Conservation (phyloP, 2,329 filamentous ascomycete genomes). For the Diaporthe humulicola region DNA sequence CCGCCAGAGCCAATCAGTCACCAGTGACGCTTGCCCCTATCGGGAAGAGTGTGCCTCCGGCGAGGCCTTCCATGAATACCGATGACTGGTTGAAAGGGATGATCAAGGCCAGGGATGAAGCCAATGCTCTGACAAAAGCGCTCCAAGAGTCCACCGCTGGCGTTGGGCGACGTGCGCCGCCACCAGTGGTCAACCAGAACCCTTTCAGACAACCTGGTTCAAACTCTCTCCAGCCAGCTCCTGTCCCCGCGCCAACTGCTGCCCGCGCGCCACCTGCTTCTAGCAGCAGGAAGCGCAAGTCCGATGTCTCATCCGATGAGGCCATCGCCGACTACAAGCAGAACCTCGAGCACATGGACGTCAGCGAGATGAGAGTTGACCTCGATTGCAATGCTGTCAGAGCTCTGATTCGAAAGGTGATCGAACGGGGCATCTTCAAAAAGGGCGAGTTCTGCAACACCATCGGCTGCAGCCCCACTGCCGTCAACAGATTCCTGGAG, state of each 20-base stretch:
- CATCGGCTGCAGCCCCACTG: conserved; percentile 55
- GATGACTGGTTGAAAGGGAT: background rate
- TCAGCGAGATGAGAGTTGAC: conserved; percentile 34
- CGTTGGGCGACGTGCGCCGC: background rate
- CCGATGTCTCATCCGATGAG: conserved; percentile 43
- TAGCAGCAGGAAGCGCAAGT: conserved; percentile 45
- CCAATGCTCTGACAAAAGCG: background rate
- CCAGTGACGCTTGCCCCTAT: conserved; percentile 41
- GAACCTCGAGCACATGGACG: conserved; percentile 42
- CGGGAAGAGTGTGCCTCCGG: background rate
- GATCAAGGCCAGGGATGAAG: background rate
- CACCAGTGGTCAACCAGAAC: background rate
- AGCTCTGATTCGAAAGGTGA: conserved; percentile 45
- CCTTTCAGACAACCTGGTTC: background rate
- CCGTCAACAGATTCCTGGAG: conserved; percentile 62
- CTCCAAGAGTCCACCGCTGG: background rate
- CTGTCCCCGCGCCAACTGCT: background rate
- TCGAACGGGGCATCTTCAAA: conserved; percentile 63
- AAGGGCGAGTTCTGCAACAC: conserved; percentile 64
- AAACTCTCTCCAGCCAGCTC: background rate
- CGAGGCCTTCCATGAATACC: background rate
- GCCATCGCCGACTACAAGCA: conserved; percentile 47
- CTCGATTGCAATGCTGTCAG: conserved; percentile 37
- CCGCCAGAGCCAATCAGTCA: conserved; percentile 48
- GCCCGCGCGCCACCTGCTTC: background rate